These are phyloP conservation scores for Phaffia rhodozyma DNA, from an alignment of 1,284 basidiomycete species.

Conservation along the genomic window DNA sequence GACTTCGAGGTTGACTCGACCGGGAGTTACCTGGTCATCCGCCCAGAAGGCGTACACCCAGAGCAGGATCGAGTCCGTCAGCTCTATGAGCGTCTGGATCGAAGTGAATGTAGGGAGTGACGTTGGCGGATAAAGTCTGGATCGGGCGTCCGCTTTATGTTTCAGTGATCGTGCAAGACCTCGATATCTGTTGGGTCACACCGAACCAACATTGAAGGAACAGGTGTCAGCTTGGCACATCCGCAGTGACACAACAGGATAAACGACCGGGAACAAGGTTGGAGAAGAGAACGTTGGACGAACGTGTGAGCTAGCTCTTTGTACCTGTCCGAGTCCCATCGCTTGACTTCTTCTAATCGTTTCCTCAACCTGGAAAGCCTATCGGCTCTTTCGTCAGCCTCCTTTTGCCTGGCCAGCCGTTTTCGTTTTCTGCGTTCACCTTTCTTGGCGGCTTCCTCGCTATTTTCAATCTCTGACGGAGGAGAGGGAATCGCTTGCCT, in stretches of 20 bases:
- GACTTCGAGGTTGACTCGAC: constrained; percentile 23
- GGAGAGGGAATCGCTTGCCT: constrained; percentile 11
- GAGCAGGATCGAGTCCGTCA: constrained; percentile 40
- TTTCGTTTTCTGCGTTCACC: background rate
- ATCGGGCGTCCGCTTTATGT: constrained; percentile 14
- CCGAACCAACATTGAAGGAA: background rate
- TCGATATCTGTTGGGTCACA: constrained; percentile 6
- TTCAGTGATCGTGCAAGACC: constrained; percentile 9
- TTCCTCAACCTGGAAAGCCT: background rate
- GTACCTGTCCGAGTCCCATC: background rate
- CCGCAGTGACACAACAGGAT: background rate
- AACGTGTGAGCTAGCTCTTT: constrained; percentile 4
- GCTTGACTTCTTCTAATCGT: background rate
- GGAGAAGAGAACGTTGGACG: background rate
- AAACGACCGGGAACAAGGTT: background rate
- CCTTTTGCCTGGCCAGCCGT: background rate
- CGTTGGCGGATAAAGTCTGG: background rate
- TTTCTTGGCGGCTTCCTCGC: background rate
- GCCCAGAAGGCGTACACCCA: constrained; percentile 41
- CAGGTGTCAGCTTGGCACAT: background rate
- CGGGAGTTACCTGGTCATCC: constrained; percentile 33
- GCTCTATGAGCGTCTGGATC: constrained; percentile 33
- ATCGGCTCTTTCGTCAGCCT: background rate
- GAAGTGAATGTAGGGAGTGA: constrained; percentile 11
- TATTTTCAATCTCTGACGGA: constrained; percentile 10